Percentiles rank a stretch among this genome's conserved stretches.
Evolutionary conservation across 2,329 filamentous ascomycete species (phyloP).

Genomic region (Colletotrichum limetticola): DNA sequence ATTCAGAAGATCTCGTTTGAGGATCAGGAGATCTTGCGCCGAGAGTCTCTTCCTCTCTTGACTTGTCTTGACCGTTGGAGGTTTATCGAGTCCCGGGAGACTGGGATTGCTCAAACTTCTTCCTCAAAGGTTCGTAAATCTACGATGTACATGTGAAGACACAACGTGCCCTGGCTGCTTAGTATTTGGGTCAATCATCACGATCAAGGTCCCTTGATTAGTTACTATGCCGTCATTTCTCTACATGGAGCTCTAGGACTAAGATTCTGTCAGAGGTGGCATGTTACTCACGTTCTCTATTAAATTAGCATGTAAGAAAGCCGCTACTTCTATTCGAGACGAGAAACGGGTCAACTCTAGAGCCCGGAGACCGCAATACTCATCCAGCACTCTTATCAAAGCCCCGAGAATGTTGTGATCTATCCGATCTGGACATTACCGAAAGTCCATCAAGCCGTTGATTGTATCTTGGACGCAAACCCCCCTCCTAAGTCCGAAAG

Average conservation of each 20-base stretch:
- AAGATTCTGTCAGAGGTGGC: neutral
- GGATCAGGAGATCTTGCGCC: neutral
- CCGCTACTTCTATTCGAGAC: neutral
- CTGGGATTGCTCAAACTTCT: neutral
- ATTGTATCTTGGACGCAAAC: neutral
- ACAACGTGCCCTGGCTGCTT: neutral
- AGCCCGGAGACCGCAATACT: neutral
- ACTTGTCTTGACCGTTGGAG: neutral
- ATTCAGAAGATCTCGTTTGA: neutral
- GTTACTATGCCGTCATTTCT: too few species aligned
- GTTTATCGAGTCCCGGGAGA: neutral
- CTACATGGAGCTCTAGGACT: neutral
- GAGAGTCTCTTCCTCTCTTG: neutral
- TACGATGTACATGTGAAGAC: neutral
- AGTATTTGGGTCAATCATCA: neutral
- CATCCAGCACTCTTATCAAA: neutral
- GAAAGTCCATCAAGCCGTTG: neutral
- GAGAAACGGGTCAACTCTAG: neutral
- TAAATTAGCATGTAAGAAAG: neutral
- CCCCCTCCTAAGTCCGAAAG: neutral
- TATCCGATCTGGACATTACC: neutral
- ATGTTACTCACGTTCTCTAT: neutral
- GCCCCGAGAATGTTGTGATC: neutral
- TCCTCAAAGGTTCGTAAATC: neutral
- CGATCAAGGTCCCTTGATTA: neutral